Evolutionary conservation across 305 asterid genomes (phyloP).

Genomic region (Salvia sclarea): DNA sequence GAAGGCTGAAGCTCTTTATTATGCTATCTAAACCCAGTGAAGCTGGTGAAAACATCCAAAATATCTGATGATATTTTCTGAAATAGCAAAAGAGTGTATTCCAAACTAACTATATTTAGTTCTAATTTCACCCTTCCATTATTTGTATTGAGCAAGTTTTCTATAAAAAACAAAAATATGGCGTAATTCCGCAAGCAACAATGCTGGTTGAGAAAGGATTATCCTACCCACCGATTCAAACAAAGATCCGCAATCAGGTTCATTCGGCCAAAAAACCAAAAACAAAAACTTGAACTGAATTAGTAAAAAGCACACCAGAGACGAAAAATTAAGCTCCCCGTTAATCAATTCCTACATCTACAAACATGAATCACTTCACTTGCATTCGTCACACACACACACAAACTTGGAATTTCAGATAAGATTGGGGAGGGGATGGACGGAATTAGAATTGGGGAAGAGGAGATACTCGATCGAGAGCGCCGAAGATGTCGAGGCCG

Average conservation of each 20-base stretch:
- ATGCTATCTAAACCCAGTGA: not conserved
- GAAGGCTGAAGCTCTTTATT: not conserved
- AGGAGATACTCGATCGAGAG: conserved; percentile 68
- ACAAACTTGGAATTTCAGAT: not conserved
- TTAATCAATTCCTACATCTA: conserved; percentile 7
- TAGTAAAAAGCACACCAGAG: not conserved
- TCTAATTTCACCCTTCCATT: not conserved
- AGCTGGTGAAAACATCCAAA: not conserved
- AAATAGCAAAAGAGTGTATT: not conserved
- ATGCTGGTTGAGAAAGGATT: not conserved
- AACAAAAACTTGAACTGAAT: conserved; percentile 6
- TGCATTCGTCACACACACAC: not conserved
- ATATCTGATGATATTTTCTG: not conserved
- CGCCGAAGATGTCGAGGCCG: conserved; percentile 73
- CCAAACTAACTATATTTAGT: not conserved
- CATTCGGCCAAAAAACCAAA: not conserved
- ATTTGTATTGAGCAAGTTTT: not conserved
- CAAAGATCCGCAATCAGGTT: not conserved
- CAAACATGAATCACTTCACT: conserved; percentile 10
- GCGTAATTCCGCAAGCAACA: not conserved
- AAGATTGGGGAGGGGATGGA: not conserved
- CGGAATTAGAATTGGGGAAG: conserved; percentile 5
- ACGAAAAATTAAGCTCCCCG: not conserved
- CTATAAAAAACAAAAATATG: not conserved
- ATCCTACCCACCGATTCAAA: not conserved